Percentiles rank a stretch among this genome's conserved stretches.
Conservation (phyloP, 257 asterid species). For the Datura wrightii region DNA sequence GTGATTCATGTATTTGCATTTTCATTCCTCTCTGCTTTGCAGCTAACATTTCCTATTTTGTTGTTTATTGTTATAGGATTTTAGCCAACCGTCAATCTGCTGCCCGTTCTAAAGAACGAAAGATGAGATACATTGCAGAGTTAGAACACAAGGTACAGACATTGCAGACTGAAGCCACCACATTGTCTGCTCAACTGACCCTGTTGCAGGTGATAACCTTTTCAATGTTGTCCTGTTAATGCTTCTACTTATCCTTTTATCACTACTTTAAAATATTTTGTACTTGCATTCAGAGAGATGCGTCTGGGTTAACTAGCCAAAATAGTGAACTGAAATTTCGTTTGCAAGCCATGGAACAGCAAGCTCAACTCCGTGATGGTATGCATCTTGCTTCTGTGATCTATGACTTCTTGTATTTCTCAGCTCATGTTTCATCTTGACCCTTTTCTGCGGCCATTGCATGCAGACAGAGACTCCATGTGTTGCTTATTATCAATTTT, state of each 20-base stretch:
- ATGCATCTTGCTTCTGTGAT: constrained; percentile 17
- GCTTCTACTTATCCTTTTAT: background rate
- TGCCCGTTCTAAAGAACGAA: constrained; percentile 77
- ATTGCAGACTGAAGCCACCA: constrained; percentile 69
- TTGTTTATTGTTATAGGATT: constrained; percentile 48
- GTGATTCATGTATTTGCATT: background rate
- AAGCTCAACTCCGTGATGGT: constrained; percentile 80
- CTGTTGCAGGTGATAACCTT: constrained; percentile 54
- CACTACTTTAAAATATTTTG: background rate
- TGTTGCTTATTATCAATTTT: background rate
- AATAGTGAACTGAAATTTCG: constrained; percentile 72
- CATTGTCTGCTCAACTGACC: constrained; percentile 68
- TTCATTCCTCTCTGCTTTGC: constrained; percentile 4
- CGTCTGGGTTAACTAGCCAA: constrained; percentile 63
- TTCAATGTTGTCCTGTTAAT: background rate
- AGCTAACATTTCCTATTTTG: background rate
- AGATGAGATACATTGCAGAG: constrained; percentile 71
- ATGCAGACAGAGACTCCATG: background rate
- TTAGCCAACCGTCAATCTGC: constrained; percentile 79
- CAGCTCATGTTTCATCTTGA: background rate
- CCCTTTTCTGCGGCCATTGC: background rate
- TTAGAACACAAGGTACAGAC: constrained; percentile 68
- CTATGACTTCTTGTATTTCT: background rate
- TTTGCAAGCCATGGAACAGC: constrained; percentile 75
- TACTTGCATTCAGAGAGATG: constrained; percentile 54